Evolutionary conservation across 73 alveolate species (phyloP), one percentile per base, ranked within the genome.

Genomic region (Symbiodinium pilosum): DNA sequence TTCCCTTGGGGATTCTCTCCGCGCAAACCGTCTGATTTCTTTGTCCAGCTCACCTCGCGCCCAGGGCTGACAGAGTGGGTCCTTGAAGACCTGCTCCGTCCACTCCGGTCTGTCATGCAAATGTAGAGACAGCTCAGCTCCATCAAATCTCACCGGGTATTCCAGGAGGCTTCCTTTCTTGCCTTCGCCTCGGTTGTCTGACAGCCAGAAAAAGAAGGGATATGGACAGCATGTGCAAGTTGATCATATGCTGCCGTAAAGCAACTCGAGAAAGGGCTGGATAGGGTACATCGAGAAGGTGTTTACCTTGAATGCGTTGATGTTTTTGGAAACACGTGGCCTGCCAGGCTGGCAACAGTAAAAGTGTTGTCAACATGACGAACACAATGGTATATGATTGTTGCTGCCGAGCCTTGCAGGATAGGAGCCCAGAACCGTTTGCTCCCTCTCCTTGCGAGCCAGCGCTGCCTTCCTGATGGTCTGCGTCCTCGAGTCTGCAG

Each of bases 401-500:
- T n/a, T 1, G 30, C 41, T 0, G 47, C 16, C 40, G 12, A 1
- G 85, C 94, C 94, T 87, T 14, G 26, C 86, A 4, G 94, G 94
- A 41, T 56, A 87, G 26, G 94, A 87, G 39, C 94, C 94, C 68
- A 87, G 44, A n/a, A 38, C 26, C 16, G 59, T 87, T 56, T 87
- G 85, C 34, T 87, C 84, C 41, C 94, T 56, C 85, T 88, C 95
- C 44, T 68, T 87, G 59, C 94, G 94, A 40, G 75, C 47, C 43
- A 84, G 73, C 9, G 51, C 83, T 24, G 95, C 95, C 30, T 26
- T 59, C 39, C 40, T 47, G 73, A 89, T 68, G 39, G 86, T 12
- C 47, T 81, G 86, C 71, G 75, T 68, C 95, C 95, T 89, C 68
- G n/a, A n/a, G n/a, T n/a, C n/a, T n/a, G n/a, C n/a, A n/a, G n/a